These are phyloP conservation scores for Ustilago tritici DNA, from an alignment of 1,284 basidiomycete genomes.

Conservation along the genomic window DNA sequence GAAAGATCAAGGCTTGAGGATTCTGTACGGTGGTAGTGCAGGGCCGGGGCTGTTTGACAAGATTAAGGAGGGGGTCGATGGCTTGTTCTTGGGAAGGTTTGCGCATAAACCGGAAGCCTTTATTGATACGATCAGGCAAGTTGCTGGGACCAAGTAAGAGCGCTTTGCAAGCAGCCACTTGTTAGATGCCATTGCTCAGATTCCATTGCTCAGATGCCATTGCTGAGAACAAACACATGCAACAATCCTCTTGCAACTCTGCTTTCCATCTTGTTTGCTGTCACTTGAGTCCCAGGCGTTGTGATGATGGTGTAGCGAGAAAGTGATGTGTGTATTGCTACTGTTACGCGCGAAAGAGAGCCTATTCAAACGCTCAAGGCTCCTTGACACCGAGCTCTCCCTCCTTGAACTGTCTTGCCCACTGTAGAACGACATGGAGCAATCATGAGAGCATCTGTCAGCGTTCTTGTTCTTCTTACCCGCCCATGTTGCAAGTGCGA, in stretches of 20 bases:
- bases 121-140: constrained; percentile 57
- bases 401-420: constrained; percentile 68
- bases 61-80: constrained; percentile 62
- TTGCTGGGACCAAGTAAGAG: constrained; percentile 37
- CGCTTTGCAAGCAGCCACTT: too few species aligned
- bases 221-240: background rate
- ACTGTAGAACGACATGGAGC: constrained; percentile 31
- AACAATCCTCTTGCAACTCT: too few species aligned
- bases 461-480: too few species aligned
- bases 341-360: background rate
- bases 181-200: background rate
- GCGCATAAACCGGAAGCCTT: constrained; percentile 62
- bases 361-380: constrained; percentile 27
- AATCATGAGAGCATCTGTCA: too few species aligned
- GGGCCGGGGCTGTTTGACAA: constrained; percentile 60
- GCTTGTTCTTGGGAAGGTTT: constrained; percentile 63
- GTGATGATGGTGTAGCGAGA: background rate
- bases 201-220: too few species aligned
- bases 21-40: constrained; percentile 64
- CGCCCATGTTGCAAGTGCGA: background rate
- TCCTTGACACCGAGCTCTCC: constrained; percentile 66
- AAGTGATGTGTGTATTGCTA: constrained; percentile 8
- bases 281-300: too few species aligned
- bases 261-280: too few species aligned
- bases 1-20: constrained; percentile 44